Conservation (phyloP, 2,329 filamentous ascomycete genomes). For the Pseudogymnoascus sp. region DNA sequence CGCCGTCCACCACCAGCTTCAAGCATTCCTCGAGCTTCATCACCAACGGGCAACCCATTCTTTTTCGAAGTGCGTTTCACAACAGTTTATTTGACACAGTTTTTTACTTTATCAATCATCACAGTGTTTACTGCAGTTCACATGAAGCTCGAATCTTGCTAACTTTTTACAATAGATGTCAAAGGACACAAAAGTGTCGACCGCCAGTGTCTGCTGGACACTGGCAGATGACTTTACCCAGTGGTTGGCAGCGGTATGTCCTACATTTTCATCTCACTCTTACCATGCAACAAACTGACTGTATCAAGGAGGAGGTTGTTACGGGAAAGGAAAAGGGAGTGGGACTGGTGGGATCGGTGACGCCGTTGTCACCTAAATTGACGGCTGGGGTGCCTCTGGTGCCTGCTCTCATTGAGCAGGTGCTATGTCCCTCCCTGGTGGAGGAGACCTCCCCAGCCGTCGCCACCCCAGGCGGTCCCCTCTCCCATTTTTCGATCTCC, state of each 20-base stretch:
- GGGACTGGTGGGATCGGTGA: conserved; percentile 28
- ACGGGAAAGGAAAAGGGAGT: conserved; percentile 23
- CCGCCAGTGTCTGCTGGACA: neutral
- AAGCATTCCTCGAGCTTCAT: neutral
- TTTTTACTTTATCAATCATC: neutral
- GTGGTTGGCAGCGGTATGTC: neutral
- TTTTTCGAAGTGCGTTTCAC: neutral
- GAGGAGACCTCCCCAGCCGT: neutral
- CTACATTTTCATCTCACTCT: neutral
- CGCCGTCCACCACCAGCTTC: neutral
- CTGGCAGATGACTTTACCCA: neutral
- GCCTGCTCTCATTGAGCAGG: neutral
- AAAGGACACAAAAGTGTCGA: neutral
- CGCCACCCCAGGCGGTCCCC: conserved; percentile 11
- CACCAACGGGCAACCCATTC: neutral
- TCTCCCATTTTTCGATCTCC: no score
- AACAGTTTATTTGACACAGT: neutral
- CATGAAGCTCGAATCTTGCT: neutral
- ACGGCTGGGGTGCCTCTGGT: neutral
- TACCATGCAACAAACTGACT: neutral
- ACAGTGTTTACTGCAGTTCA: neutral
- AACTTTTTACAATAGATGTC: neutral
- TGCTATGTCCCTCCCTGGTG: neutral
- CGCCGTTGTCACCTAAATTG: neutral
- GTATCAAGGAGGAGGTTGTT: neutral